Percentiles rank a stretch among this genome's conserved stretches.
These are phyloP conservation scores for Erodium texanum DNA, from an alignment of 441 rosid species.

Conservation along the genomic window DNA sequence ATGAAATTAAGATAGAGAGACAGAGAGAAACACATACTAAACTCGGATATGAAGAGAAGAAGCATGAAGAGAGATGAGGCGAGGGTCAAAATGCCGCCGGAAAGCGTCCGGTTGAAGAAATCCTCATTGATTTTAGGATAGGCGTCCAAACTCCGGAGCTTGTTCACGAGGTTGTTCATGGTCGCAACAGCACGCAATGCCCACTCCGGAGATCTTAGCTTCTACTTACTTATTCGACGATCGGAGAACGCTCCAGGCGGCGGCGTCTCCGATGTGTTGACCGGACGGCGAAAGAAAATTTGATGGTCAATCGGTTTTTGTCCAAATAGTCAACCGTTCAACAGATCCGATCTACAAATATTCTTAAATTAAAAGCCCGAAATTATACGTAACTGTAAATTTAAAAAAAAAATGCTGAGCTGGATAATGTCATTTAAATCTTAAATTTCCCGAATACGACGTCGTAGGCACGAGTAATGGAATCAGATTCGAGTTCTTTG, in stretches of 20 bases:
- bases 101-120: constrained; percentile 26
- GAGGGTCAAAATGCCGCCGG: constrained; percentile 26
- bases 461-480: too few species aligned
- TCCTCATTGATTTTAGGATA: constrained; percentile 29
- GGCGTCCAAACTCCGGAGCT: constrained; percentile 24
- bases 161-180: constrained; percentile 19
- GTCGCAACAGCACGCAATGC: neutral
- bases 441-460: too few species aligned
- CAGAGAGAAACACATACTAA: constrained; percentile 18
- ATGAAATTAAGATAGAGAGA: neutral
- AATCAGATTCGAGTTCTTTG: too few species aligned
- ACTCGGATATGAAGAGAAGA: constrained; percentile 25
- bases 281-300: neutral
- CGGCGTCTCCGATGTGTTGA: neutral
- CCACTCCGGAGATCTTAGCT: neutral
- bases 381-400: neutral
- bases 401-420: too few species aligned
- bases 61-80: constrained; percentile 21
- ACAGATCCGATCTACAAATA: neutral
- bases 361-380: neutral
- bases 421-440: too few species aligned
- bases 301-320: neutral
- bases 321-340: neutral
- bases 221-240: neutral
- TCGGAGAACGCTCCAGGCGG: neutral